Base-by-base conservation (phyloP, 495 filamentous ascomycete species). In the Xylaria flabelliformis region DNA sequence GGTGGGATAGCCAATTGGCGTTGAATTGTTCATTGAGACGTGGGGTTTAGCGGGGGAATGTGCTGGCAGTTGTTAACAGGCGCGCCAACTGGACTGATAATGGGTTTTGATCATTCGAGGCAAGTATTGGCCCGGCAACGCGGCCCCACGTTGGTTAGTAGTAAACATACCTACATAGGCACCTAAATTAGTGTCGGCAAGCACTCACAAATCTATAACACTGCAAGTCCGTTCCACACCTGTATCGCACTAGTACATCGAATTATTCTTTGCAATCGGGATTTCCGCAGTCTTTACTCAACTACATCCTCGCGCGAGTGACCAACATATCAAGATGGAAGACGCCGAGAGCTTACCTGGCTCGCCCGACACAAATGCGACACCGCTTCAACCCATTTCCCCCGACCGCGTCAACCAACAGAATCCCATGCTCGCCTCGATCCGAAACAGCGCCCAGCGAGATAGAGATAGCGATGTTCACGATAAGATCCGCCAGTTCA, bases 401-500 rank as follows among this genome's bases (percentile, higher is more conserved):
- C 90, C 94, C 64, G 93, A 97, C 79, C 91, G 92, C 79, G 91
- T 91, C 78, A 94, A 94, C 77, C 88, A 91, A 80, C 90, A 92
- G 78, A 66, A 56, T 41, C 42, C 66, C 56, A 63, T 76, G 1
- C 74, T 77, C 62, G 74, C 75, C 32, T 72, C 79, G 17, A 65
- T 72, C 29, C 74, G 71, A 59, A 64, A 48, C 42, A 74, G 85
- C 21, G 79, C 79, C 1, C 21, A 24, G 65, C 92, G 92, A 32
- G 94, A 97, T 77, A 85, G 84, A 32, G 94, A 97, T 77, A 85
- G 84, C 75, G 83, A 85, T 17, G 93, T 97, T 1, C 92, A 95
- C 76, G 90, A 93, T 39, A 96, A 95, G 80, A 93, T 97, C 74
- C 91, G 90, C 34, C 93, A 91, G 72, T 91, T 97, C 76, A 95